Base-by-base conservation (phyloP, 768 basidiomycete genomes). In the Mycena vulgaris region DNA sequence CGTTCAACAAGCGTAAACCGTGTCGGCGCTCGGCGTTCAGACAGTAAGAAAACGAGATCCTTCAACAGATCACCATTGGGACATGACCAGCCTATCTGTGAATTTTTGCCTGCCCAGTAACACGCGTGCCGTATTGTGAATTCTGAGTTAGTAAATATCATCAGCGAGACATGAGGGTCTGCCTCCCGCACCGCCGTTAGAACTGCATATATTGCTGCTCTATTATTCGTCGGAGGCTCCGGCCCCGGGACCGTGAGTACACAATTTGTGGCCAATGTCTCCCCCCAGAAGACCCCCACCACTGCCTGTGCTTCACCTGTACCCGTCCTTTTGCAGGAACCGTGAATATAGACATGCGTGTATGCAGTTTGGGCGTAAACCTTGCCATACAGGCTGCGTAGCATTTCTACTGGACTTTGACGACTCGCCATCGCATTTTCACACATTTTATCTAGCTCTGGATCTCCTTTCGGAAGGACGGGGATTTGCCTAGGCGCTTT, bases 71-170 rank as follows among this genome's bases (percentile, higher is more conserved):
- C 60, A 21, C 60, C 60, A 25, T 61, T 61, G 2, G 60, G 30
- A 37, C 60, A 48, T 23, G 45, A 10, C 60, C 60, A 61, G 3
- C 60, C 60, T 11, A 35, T n/a, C n/a, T 61, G 60, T 3, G 45
- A 47, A 17, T 61, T 61, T 25, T 61, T 61, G 5, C 60, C 60
- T 17, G 60, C 60, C 45, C 60, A 61, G 14, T 48, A 61, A 31
- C 60, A 61, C 7, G 33, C 56, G 42, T 58, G 56, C 6, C 56
- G 56, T 40, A 58, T 58, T 2, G 13, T 21, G 21, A 48, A 48
- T 25, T 61, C 31, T 1, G 45, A 61, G 21, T n/a, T 23, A 2
- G 30, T 31, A 23, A 47, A 61, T 6, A 47, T 16, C 47, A 61
- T 61, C 17, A 58, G 17, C 9, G 56, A 58, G 27, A 7, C 5